phyloP scores from a whole-genome alignment of 2,329 filamentous ascomycete genomes.

The Coniochaeta sp. region DNA sequence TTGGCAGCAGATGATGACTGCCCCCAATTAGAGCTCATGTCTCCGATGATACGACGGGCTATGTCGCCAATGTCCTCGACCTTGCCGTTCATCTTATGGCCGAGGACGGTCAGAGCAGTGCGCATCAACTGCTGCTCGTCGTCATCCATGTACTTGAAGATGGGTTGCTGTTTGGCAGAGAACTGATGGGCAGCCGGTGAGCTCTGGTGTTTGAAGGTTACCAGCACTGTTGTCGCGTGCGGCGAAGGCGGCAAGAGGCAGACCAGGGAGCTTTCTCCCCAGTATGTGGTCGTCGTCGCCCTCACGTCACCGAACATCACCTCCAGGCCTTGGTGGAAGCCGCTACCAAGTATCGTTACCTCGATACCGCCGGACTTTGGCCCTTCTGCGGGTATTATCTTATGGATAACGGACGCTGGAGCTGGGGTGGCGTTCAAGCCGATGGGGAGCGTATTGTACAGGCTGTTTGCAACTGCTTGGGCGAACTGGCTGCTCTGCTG shows the following conservation, averaged over 20 bases:
- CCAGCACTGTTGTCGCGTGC: constrained; percentile 59
- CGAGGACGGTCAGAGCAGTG: constrained; percentile 57
- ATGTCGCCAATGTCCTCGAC: constrained; percentile 55
- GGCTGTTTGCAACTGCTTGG: constrained; percentile 37
- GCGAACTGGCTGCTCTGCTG: constrained; percentile 29
- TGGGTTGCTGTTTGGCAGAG: constrained; percentile 33
- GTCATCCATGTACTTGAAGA: constrained; percentile 70
- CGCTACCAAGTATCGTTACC: constrained; percentile 74
- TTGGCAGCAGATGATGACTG: constrained; percentile 23
- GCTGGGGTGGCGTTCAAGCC: constrained; percentile 34
- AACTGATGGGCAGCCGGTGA: constrained; percentile 22
- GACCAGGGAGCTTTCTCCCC: constrained; percentile 72
- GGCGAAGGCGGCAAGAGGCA: constrained; percentile 68
- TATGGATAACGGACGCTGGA: constrained; percentile 61
- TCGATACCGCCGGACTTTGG: constrained; percentile 79
- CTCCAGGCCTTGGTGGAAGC: constrained; percentile 69
- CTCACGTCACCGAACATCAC: constrained; percentile 71
- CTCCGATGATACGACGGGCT: constrained; percentile 50
- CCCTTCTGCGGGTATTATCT: constrained; percentile 76
- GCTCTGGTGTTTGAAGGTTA: constrained; percentile 55
- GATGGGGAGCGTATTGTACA: constrained; percentile 41
- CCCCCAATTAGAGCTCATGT: constrained; percentile 16
- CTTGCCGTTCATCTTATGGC: constrained; percentile 56
- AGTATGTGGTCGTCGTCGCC: constrained; percentile 67
- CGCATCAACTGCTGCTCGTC: constrained; percentile 62